phyloP scores from a whole-genome alignment of 345 rosid species.

The Rubroshorea leprosula region DNA sequence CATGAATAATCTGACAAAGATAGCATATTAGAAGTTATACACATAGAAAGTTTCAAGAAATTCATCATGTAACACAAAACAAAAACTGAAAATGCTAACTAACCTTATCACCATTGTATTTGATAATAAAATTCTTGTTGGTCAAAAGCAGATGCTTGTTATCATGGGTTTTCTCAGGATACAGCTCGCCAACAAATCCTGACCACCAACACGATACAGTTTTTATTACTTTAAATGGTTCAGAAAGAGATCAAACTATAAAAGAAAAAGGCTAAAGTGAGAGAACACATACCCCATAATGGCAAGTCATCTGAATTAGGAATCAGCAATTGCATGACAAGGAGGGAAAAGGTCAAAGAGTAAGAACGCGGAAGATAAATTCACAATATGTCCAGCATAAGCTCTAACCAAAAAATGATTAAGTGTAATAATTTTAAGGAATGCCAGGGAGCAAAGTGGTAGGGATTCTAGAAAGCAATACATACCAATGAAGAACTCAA shows the following conservation, averaged over 20 bases:
- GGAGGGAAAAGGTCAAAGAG: no score
- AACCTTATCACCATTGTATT: constrained; percentile 86
- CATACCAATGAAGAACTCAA: constrained; percentile 95
- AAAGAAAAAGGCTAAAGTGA: background rate
- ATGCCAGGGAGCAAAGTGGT: no score
- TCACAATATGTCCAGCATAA: no score
- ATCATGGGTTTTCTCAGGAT: constrained; percentile 67
- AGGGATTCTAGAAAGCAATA: no score
- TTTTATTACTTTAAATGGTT: constrained; percentile 3
- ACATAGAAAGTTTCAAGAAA: background rate
- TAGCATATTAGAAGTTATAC: no score
- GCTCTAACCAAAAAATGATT: no score
- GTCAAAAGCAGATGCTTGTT: constrained; percentile 74
- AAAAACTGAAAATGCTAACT: constrained; percentile 13
- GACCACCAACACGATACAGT: constrained; percentile 16
- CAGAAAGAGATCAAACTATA: background rate
- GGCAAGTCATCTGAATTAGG: constrained; percentile 88
- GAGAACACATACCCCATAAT: constrained; percentile 69
- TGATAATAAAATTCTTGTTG: constrained; percentile 58
- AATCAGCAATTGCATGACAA: background rate
- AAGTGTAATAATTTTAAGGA: background rate
- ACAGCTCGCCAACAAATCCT: constrained; percentile 88
- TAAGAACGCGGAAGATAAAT: no score
- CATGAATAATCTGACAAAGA: constrained; percentile 69
- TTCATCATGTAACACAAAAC: background rate